Evolutionary conservation across 2,329 filamentous ascomycete genomes (phyloP), one percentile per base, ranked within the genome.

Genomic region (Macrophomina phaseolina): DNA sequence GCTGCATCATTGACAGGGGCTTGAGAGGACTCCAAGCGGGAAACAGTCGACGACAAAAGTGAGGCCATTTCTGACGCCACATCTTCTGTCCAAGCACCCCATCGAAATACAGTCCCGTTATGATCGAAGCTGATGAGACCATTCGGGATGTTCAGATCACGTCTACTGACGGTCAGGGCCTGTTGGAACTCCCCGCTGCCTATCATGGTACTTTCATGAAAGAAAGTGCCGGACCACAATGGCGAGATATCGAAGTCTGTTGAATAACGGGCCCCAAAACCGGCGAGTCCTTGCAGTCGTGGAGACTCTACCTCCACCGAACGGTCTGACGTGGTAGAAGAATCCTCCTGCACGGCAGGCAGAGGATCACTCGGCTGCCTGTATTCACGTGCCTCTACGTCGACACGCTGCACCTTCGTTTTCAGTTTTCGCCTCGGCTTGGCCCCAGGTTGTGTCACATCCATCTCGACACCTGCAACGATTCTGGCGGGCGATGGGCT

Each of bases 21-120:
- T 16, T 49, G 48, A 23, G 16, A 6, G 12, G 40, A 14, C 6
- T 53, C 48, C 16, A 63, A 30, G n/a, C 36, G 72, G 74, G 18
- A 72, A 34, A 16, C 67, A 66, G 42, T 73, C 70, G 28, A 73
- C 67, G 30, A 83, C 75, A 9, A 68, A 66, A 11, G 74, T 68
- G 49, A 83, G 78, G 1, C 80, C 74, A 28, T 70, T 49, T 83
- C 79, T 1, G 82, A 81, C 36, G 81, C 84, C 1, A 86, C 82
- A 12, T 81, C 79, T 58, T 89, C 86, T 63, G 81, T 84, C 87
- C 87, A 89, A 4, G 81, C 72, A 32, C 82, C 80, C 81, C 86
- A 89, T 64, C 77, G 76, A 67, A 80, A 74, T 3, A 67, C 72
- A 38, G 73, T 70, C 28, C 75, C 72, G 14, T 73, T 73, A 38